These are phyloP conservation scores for Klebsormidium nitens DNA, from an alignment of 139 green algal genomes.

Conservation along the genomic window DNA sequence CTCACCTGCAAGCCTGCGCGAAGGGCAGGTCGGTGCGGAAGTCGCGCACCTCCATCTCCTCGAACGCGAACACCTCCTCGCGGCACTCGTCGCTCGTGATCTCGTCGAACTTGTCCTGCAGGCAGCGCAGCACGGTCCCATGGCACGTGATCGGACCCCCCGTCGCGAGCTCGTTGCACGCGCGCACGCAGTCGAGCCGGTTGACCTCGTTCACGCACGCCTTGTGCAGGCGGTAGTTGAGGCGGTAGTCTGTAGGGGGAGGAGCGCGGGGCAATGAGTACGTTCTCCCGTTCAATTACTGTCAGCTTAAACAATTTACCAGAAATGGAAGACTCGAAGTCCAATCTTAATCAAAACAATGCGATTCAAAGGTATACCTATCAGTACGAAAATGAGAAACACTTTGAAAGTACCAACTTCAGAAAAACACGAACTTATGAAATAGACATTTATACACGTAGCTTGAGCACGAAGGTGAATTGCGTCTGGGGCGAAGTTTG, in stretches of 20 bases:
- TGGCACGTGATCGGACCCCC: slow-evolving; percentile 56
- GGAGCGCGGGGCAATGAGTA: no score
- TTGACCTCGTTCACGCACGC: slow-evolving; percentile 67
- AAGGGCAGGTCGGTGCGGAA: slow-evolving; percentile 66
- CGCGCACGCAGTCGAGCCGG: slow-evolving; percentile 54
- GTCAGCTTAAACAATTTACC: no score
- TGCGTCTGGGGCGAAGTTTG: no score
- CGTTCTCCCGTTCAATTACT: no score
- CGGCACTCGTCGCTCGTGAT: slow-evolving; percentile 63
- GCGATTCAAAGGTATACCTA: not conserved
- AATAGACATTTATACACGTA: no score
- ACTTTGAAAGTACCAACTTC: no score
- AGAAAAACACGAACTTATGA: no score
- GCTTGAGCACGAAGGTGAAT: no score
- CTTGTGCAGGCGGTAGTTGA: slow-evolving; percentile 77
- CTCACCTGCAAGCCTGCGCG: slow-evolving; percentile 53
- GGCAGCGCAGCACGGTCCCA: slow-evolving; percentile 74
- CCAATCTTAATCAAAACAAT: no score
- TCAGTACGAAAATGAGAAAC: no score
- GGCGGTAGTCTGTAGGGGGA: slow-evolving; percentile 68
- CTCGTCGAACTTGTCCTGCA: slow-evolving; percentile 66
- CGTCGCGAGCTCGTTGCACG: slow-evolving; percentile 48
- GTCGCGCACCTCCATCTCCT: slow-evolving; percentile 75
- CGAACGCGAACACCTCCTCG: slow-evolving; percentile 74
- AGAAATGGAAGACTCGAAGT: no score